phyloP scores from a whole-genome alignment of 169 alveolate species.

The Cryptosporidium felis region DNA sequence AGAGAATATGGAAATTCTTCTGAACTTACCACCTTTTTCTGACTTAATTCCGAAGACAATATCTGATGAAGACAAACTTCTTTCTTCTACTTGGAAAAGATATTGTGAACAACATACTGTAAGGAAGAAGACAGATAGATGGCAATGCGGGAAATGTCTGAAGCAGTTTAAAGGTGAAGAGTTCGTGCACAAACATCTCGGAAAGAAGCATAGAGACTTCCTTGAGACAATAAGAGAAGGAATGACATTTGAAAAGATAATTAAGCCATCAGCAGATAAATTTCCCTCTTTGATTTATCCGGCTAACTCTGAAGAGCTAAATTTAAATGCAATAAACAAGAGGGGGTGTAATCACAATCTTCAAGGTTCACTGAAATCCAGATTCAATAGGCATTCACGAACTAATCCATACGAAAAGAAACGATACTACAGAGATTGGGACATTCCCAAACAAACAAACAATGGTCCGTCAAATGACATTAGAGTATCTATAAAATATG shows the following conservation, averaged over 20 bases:
- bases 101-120: conserved; percentile 52
- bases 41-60: conserved; percentile 1
- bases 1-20: conserved; percentile 9
- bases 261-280: conserved; percentile 43
- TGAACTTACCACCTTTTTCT: conserved; percentile 3
- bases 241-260: conserved; percentile 43
- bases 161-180: conserved; percentile 66
- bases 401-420: conserved; percentile 42
- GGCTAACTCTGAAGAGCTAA: conserved; percentile 15
- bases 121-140: conserved; percentile 48
- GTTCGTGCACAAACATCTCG: conserved; percentile 33
- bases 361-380: not conserved
- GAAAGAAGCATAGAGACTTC: conserved; percentile 34
- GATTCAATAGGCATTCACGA: not conserved
- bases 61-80: conserved; percentile 3
- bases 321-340: not conserved
- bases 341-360: not conserved
- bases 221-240: conserved; percentile 41
- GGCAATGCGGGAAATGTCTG: conserved; percentile 68
- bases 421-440: conserved; percentile 42
- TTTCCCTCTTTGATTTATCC: conserved; percentile 26
- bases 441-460: not conserved
- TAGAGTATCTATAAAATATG: conserved; percentile 30
- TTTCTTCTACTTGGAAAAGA: conserved; percentile 17
- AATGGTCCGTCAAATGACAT: not conserved